Conservation (phyloP, 2,329 filamentous ascomycete genomes). For the Fusarium sp. region DNA sequence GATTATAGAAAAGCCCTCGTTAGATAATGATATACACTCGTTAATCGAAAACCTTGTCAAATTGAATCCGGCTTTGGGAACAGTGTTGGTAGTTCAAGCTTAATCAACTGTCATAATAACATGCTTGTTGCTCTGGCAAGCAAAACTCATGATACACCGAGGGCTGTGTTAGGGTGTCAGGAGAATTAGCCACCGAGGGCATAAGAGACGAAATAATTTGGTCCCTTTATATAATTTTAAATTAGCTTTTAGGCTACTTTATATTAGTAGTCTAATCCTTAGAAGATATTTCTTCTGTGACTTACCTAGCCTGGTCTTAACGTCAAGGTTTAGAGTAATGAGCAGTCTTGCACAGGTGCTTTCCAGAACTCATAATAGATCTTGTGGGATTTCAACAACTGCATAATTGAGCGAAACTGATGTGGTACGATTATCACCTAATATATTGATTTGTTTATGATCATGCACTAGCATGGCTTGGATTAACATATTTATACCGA, state of each 20-base stretch:
- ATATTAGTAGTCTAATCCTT: too few species aligned
- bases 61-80: too few species aligned
- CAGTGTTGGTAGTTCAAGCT: background rate
- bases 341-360: background rate
- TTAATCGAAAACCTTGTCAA: background rate
- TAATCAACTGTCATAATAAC: background rate
- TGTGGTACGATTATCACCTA: background rate
- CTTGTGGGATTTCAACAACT: background rate
- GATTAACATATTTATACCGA: conserved; percentile 1
- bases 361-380: background rate
- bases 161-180: background rate
- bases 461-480: background rate
- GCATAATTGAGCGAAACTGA: background rate
- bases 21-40: conserved; percentile 8
- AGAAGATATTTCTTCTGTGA: too few species aligned
- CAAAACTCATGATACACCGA: background rate
- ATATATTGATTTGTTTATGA: background rate
- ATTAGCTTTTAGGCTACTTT: too few species aligned
- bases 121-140: background rate
- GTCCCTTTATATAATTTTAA: fast-evolving
- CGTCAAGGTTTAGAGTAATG: background rate
- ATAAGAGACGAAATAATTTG: too few species aligned
- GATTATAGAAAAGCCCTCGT: conserved; percentile 30
- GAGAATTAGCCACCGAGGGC: too few species aligned
- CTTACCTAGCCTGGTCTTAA: too few species aligned